phyloP scores from a whole-genome alignment of 257 asterid species.

The Rubia yunnanensis region DNA sequence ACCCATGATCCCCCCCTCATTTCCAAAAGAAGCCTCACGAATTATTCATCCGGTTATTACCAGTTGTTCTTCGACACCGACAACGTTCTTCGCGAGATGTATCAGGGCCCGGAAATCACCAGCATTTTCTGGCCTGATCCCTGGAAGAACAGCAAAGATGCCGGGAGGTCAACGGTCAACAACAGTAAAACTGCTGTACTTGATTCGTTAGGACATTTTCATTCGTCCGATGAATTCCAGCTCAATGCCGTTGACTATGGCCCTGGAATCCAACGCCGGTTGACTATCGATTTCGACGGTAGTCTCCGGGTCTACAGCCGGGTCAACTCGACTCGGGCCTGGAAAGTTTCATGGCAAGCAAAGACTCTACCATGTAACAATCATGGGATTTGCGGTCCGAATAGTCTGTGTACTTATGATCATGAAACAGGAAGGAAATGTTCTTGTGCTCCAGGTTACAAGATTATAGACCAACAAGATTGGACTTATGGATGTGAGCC shows the following conservation, averaged over 20 bases:
- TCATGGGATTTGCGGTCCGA: conserved; percentile 40
- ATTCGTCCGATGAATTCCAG: conserved; percentile 12
- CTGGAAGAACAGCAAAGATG: conserved; percentile 14
- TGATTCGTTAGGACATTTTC: conserved; percentile 15
- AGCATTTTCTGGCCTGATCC: conserved; percentile 31
- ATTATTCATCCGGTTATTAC: conserved; percentile 28
- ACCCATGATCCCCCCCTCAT: conserved; percentile 12
- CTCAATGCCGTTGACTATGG: conserved; percentile 16
- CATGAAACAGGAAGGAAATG: conserved; percentile 18
- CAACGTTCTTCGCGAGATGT: conserved; percentile 22
- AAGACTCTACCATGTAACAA: conserved; percentile 10
- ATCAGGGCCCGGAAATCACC: conserved; percentile 20
- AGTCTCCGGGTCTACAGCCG: conserved; percentile 27
- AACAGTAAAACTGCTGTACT: conserved; percentile 18
- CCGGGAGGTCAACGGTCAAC: conserved; percentile 20
- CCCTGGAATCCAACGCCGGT: conserved; percentile 14
- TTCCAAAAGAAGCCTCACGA: conserved; percentile 20
- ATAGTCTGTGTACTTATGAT: conserved; percentile 23
- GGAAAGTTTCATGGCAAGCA: conserved; percentile 36
- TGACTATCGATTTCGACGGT: conserved; percentile 28
- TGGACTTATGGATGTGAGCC: conserved; percentile 36
- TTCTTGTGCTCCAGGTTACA: conserved; percentile 26
- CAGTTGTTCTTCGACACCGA: conserved; percentile 22
- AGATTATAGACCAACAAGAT: conserved; percentile 8
- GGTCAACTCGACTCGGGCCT: conserved; percentile 7